Evolutionary conservation across 345 rosid genomes (phyloP).

Genomic region (Acer campestre): DNA sequence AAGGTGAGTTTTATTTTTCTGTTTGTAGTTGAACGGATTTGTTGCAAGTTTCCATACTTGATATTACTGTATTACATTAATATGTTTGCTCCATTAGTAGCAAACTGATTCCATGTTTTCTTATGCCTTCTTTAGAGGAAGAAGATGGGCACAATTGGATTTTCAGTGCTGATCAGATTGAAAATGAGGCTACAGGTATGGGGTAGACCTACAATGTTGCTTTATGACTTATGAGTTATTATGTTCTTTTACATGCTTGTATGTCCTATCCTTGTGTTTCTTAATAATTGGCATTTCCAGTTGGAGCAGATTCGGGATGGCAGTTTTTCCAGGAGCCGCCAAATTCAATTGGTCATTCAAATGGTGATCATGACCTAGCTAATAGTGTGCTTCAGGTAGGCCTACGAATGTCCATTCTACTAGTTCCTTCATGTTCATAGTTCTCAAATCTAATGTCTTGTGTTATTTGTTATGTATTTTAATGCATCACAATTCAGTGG

Average conservation of each 20-base stretch:
- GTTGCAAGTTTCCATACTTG: background rate
- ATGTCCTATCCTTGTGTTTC: background rate
- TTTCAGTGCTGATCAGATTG: slow-evolving; percentile 81
- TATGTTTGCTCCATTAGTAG: background rate
- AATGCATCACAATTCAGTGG: background rate
- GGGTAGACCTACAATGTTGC: background rate
- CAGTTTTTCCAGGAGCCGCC: slow-evolving; percentile 48
- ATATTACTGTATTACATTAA: background rate
- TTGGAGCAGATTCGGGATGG: slow-evolving; percentile 58
- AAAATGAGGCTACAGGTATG: slow-evolving; percentile 54
- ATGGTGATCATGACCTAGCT: slow-evolving; percentile 71
- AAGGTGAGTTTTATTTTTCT: slow-evolving; percentile 45
- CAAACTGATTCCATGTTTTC: background rate
- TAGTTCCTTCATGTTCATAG: background rate
- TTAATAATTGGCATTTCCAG: slow-evolving; percentile 28
- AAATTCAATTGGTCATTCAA: slow-evolving; percentile 78
- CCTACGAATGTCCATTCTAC: background rate
- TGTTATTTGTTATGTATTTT: background rate
- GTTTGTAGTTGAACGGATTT: background rate
- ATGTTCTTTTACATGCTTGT: background rate
- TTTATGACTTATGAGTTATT: slow-evolving; percentile 7
- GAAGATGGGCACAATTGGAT: slow-evolving; percentile 65
- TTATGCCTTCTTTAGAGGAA: slow-evolving; percentile 43
- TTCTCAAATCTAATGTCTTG: background rate
- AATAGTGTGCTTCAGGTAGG: slow-evolving; percentile 73